Evolutionary conservation across 305 asterid genomes (phyloP).

Genomic region (Solanum chacoense): DNA sequence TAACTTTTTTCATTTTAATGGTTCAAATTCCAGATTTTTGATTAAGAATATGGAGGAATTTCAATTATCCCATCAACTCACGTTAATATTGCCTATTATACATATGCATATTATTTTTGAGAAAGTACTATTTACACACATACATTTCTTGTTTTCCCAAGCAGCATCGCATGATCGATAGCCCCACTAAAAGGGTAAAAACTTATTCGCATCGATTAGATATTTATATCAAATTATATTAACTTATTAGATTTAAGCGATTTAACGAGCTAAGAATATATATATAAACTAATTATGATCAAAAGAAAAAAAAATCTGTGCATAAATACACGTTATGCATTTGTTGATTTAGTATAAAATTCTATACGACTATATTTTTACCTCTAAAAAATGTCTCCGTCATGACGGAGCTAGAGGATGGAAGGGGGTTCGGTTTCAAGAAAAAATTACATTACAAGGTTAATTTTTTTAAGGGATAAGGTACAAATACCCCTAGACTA

Average conservation of each 20-base stretch:
- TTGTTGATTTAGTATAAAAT: neutral
- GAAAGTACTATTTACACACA: neutral
- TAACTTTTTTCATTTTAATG: neutral
- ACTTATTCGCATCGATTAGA: neutral
- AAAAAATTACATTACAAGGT: neutral
- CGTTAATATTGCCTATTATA: neutral
- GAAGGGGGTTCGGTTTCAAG: neutral
- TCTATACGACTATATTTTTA: neutral
- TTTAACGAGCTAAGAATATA: neutral
- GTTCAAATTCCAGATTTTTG: rapidly evolving
- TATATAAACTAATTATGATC: neutral
- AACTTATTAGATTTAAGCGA: no score
- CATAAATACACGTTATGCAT: neutral
- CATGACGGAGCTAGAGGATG: neutral
- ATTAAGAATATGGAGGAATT: neutral
- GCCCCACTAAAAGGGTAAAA: neutral
- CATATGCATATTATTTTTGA: neutral
- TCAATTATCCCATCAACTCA: neutral
- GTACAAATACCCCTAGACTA: neutral
- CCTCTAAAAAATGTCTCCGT: neutral
- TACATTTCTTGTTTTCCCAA: neutral
- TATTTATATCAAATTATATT: neutral
- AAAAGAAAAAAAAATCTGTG: neutral
- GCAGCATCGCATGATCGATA: neutral
- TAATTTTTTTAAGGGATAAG: neutral